phyloP scores from a whole-genome alignment of 768 basidiomycete genomes.

The Pholiota conissans region DNA sequence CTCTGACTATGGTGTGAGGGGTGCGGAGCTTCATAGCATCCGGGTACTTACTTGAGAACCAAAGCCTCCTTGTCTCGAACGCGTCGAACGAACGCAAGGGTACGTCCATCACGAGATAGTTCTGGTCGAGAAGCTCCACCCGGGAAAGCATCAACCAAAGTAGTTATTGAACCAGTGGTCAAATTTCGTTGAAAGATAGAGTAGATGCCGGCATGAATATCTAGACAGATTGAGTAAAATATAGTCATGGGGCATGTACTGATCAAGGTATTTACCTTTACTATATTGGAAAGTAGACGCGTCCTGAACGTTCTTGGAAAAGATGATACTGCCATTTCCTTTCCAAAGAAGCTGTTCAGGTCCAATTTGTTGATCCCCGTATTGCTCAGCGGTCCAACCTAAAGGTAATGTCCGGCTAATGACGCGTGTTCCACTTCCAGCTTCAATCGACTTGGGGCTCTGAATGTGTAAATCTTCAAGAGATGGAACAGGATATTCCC shows the following conservation, averaged over 20 bases:
- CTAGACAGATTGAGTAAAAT: constrained; percentile 28
- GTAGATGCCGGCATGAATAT: constrained; percentile 71
- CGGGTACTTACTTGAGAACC: constrained; percentile 58
- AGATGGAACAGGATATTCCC: constrained; percentile 62
- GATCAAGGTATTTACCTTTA: constrained; percentile 52
- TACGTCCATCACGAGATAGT: constrained; percentile 64
- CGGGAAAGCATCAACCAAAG: constrained; percentile 54
- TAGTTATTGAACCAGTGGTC: constrained; percentile 51
- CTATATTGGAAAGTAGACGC: constrained; percentile 53
- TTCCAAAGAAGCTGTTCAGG: constrained; percentile 71
- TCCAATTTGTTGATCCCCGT: constrained; percentile 71
- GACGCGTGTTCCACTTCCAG: constrained; percentile 52
- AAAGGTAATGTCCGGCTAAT: constrained; percentile 56
- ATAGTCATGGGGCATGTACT: neutral
- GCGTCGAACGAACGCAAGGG: constrained; percentile 73
- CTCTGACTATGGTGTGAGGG: constrained; percentile 38
- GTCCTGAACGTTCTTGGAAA: constrained; percentile 64
- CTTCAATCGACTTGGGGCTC: constrained; percentile 27
- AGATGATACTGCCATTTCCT: constrained; percentile 58
- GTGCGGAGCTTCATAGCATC: neutral
- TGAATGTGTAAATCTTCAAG: constrained; percentile 26
- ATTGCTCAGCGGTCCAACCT: constrained; percentile 61
- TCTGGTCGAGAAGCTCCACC: constrained; percentile 78
- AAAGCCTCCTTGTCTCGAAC: constrained; percentile 73
- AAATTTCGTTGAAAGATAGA: constrained; percentile 69